Evolutionary conservation across 495 filamentous ascomycete genomes (phyloP).

Genomic region (Xylaria palmicola): DNA sequence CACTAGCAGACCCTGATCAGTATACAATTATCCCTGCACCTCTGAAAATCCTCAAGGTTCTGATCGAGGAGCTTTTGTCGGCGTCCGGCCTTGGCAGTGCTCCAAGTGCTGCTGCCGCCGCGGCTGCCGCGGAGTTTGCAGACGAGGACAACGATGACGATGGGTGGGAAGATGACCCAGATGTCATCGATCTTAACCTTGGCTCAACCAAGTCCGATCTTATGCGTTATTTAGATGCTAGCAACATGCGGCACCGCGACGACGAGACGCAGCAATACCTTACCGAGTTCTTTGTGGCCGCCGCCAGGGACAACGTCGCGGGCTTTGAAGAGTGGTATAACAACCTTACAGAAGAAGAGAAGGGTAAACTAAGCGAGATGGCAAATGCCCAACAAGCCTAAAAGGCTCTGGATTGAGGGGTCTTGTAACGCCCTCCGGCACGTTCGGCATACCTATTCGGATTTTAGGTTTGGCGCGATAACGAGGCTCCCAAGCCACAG

Average conservation of each 20-base stretch:
- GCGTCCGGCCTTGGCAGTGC: constrained; percentile 50
- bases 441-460: too few relatives aligned
- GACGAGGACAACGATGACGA: constrained; percentile 66
- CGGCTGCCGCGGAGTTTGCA: constrained; percentile 52
- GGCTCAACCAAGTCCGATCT: constrained; percentile 69
- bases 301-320: constrained; percentile 61
- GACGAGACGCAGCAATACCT: constrained; percentile 89
- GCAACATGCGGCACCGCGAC: constrained; percentile 68
- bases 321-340: constrained; percentile 74
- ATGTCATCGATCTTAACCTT: constrained; percentile 67
- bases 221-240: constrained; percentile 70
- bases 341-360: constrained; percentile 69
- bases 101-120: constrained; percentile 55
- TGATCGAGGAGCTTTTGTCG: constrained; percentile 81
- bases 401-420: background rate
- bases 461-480: too few relatives aligned
- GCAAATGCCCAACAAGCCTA: constrained; percentile 18
- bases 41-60: constrained; percentile 93
- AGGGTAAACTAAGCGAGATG: constrained; percentile 61
- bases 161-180: constrained; percentile 89
- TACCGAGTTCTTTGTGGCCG: constrained; percentile 74
- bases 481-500: too few relatives aligned
- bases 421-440: background rate
- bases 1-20: constrained; percentile 68
- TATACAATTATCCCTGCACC: constrained; percentile 86